These are phyloP conservation scores for Cyclotella atomus DNA, from an alignment of 108 stramenopile genomes.

Conservation along the genomic window DNA sequence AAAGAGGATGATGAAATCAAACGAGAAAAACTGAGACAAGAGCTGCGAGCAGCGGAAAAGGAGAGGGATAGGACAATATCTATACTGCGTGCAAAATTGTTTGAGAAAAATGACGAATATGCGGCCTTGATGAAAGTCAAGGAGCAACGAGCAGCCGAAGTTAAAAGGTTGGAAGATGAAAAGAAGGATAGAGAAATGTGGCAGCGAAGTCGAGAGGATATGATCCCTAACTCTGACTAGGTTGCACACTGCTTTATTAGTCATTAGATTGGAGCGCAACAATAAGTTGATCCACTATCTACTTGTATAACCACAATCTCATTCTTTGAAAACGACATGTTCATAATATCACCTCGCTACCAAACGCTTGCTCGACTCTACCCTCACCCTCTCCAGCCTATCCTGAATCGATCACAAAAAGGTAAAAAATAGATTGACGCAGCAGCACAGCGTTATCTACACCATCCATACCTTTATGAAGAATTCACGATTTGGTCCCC, in stretches of 20 bases:
- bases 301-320: too few relatives aligned
- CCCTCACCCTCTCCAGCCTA: too few relatives aligned
- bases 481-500: too few relatives aligned
- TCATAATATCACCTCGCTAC: too few relatives aligned
- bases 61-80: constrained; percentile 41
- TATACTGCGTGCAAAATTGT: constrained; percentile 31
- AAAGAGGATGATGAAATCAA: constrained; percentile 6
- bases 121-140: constrained; percentile 15
- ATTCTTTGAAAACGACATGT: too few relatives aligned
- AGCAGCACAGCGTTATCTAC: too few relatives aligned
- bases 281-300: neutral
- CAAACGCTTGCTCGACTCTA: too few relatives aligned
- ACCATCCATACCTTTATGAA: too few relatives aligned
- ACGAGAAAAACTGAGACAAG: constrained; percentile 31
- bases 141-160: constrained; percentile 17
- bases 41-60: constrained; percentile 26
- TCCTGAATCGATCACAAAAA: too few relatives aligned
- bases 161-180: constrained; percentile 33
- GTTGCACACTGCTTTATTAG: neutral
- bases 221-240: neutral
- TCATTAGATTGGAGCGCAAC: neutral
- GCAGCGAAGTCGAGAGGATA: constrained; percentile 27
- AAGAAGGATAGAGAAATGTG: constrained; percentile 47
- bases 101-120: constrained; percentile 49
- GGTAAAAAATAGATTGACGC: too few relatives aligned